Base-by-base conservation (phyloP, 1,139 yeast species). In the Pichia sp. region DNA sequence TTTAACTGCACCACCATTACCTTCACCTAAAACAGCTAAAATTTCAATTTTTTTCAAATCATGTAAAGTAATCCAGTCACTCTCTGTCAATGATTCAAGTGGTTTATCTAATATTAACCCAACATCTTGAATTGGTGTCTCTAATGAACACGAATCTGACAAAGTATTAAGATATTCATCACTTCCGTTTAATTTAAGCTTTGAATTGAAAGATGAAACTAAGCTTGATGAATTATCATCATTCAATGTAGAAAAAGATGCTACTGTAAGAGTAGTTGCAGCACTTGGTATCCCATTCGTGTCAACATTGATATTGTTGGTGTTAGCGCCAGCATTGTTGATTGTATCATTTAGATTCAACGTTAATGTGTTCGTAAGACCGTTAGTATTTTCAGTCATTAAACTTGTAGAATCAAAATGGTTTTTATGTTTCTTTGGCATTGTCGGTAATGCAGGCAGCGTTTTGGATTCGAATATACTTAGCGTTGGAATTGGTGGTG, bases 1-100 rank as follows among this genome's bases (percentile, higher is more conserved):
- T 24, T 84, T 76, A 12, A 92, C 98, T 20, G 88, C 76, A 1
- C 98, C 98, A 12, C 97, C 96, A 40, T 86, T 85, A 16, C 98
- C 98, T 68, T 92, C 97, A 18, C 98, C 98, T 18, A 92, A 67
- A 39, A 79, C 73, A 30, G 81, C 80, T 39, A 89, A 58, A 46
- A 82, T 85, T 7, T 74, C 69, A 42, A 87, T 84, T 37, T 75
- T 74, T 40, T 76, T 77, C 32, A 72, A 68, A 51, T 78, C 72
- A 27, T 86, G 85, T 4, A 83, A 71, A 13, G 66, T 59, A 54
- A 79, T 77, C 97, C 97, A 90, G 50, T 84, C 90, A 24, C 79
- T 82, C 41, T 86, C 90, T 29, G 82, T 82, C 47, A 90, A 40
- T 20, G 34, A 39, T 13, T 49, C 52, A n/a, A 54, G 41, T 13